These are phyloP conservation scores for Tanacetum coccineum DNA, from an alignment of 129 eudicot species.

Conservation along the genomic window DNA sequence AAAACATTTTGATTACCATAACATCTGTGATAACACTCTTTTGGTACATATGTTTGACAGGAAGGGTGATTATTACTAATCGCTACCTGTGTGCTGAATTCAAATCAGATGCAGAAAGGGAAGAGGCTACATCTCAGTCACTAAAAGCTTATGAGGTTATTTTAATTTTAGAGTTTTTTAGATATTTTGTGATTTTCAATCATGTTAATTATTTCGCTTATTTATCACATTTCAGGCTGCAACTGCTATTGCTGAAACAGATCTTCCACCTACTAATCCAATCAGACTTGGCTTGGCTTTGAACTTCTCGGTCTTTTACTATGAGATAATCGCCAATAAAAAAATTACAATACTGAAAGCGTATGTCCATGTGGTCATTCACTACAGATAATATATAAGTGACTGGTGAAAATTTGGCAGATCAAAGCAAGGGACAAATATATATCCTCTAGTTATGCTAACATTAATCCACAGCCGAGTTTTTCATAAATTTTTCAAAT, in stretches of 20 bases:
- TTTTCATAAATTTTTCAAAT: neutral
- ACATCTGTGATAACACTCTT: too few relatives aligned
- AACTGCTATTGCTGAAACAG: constrained; percentile 52
- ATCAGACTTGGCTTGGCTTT: constrained; percentile 67
- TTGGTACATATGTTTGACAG: constrained; percentile 8
- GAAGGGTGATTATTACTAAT: constrained; percentile 59
- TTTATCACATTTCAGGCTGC: constrained; percentile 42
- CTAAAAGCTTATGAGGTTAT: constrained; percentile 53
- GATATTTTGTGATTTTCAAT: neutral
- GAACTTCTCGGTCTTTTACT: constrained; percentile 66
- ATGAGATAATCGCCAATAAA: neutral
- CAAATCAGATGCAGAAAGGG: constrained; percentile 42
- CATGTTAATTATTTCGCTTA: too few relatives aligned
- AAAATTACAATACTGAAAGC: too few relatives aligned
- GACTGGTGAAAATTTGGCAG: too few relatives aligned
- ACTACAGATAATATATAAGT: too few relatives aligned
- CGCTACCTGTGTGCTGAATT: constrained; percentile 59
- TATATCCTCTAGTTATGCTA: too few relatives aligned
- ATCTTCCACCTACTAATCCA: constrained; percentile 57
- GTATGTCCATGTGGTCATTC: too few relatives aligned
- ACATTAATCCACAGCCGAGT: neutral
- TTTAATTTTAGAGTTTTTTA: neutral
- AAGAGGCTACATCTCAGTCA: constrained; percentile 45
- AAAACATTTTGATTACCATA: too few relatives aligned
- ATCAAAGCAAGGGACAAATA: too few relatives aligned